A percentile compares a stretch with the other conserved stretches of the same genome.
phyloP scores from a whole-genome alignment of 2,329 filamentous ascomycete genomes.

The Xylariaceae sp. region DNA sequence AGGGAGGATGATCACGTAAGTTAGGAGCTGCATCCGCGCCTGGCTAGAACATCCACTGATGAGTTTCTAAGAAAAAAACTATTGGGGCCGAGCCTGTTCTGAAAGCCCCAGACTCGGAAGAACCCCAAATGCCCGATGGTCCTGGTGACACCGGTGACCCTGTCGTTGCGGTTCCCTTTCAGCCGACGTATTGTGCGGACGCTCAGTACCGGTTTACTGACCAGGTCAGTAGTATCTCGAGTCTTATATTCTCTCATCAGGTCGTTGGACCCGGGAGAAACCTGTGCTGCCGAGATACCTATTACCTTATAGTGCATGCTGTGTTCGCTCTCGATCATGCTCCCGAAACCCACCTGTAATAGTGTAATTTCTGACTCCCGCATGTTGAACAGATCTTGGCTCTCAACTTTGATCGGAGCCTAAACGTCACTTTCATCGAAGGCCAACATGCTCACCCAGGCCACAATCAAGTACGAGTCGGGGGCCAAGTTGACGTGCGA shows the following conservation, averaged over 20 bases:
- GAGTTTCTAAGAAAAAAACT: constrained; percentile 25
- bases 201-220: constrained; percentile 35
- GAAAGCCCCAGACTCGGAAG: constrained; percentile 14
- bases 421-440: constrained; percentile 46
- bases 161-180: constrained; percentile 17
- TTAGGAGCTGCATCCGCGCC: not conserved
- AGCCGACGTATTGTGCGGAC: constrained; percentile 28
- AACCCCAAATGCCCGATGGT: constrained; percentile 11
- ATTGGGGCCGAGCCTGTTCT: constrained; percentile 22
- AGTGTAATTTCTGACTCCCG: too few relatives aligned
- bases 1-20: constrained; percentile 32
- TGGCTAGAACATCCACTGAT: constrained; percentile 4
- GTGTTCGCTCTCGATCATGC: too few relatives aligned
- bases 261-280: too few relatives aligned
- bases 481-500: constrained; percentile 50
- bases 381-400: too few relatives aligned
- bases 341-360: too few relatives aligned
- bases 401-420: constrained; percentile 41
- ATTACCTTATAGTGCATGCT: too few relatives aligned
- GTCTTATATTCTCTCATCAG: too few relatives aligned
- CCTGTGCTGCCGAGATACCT: too few relatives aligned
- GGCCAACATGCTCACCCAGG: constrained; percentile 31
- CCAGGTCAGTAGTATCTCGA: too few relatives aligned
- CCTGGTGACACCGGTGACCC: constrained; percentile 10
- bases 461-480: constrained; percentile 42